A percentile compares a stretch with the other conserved stretches of the same genome.
Conservation (phyloP, 2,329 filamentous ascomycete genomes). For the Aschersonia sp. region DNA sequence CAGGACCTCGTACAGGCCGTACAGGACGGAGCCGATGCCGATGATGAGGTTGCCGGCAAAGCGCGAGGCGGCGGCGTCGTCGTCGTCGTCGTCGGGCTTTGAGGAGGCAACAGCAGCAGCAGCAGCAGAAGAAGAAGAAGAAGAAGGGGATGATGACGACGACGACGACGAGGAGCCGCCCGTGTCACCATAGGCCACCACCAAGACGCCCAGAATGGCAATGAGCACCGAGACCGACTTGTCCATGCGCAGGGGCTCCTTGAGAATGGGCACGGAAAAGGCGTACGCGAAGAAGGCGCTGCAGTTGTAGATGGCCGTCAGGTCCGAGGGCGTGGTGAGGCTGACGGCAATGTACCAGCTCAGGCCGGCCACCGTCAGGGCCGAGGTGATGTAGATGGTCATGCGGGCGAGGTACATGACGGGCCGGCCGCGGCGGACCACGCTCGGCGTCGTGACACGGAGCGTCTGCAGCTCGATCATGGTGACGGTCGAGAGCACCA, state of each 20-base stretch:
- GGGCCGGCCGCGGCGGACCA: constrained; percentile 23
- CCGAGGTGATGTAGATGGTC: constrained; percentile 68
- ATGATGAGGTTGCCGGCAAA: constrained; percentile 84
- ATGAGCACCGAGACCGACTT: constrained; percentile 79
- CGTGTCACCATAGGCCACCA: constrained; percentile 87
- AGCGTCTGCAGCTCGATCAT: constrained; percentile 78
- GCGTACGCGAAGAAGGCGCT: constrained; percentile 97
- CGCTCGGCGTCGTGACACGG: constrained; percentile 36
- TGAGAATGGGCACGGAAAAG: constrained; percentile 80
- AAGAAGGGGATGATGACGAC: neutral
- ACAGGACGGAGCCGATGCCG: constrained; percentile 76
- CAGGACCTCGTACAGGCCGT: constrained; percentile 92
- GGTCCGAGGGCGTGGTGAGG: constrained; percentile 79
- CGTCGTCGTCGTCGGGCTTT: neutral
- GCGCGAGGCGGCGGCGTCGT: constrained; percentile 39
- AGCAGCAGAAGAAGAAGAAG: too few species aligned
- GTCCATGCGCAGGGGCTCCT: constrained; percentile 68
- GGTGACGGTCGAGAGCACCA: constrained; percentile 42
- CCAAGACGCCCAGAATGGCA: constrained; percentile 75
- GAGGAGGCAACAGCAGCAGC: too few species aligned
- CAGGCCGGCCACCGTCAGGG: constrained; percentile 78
- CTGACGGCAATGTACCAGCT: constrained; percentile 95
- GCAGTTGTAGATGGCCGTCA: constrained; percentile 99
- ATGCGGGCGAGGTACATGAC: constrained; percentile 61
- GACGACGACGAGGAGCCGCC: constrained; percentile 26